These are phyloP conservation scores for Xylaria longipes DNA, from an alignment of 495 filamentous ascomycete species.

Conservation along the genomic window DNA sequence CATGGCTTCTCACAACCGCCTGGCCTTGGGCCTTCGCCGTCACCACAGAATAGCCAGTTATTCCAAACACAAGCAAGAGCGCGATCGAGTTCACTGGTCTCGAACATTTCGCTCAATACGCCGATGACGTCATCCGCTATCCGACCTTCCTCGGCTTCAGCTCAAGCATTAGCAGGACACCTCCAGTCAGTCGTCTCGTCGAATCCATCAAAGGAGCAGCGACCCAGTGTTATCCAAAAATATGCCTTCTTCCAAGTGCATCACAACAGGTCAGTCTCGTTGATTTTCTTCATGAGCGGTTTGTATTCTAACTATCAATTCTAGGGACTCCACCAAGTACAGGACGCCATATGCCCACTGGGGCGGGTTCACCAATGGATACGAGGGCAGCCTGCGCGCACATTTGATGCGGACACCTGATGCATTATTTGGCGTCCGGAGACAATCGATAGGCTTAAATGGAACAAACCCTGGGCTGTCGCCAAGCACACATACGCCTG, in stretches of 20 bases:
- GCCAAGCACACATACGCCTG: constrained; percentile 23
- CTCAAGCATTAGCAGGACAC: constrained; percentile 35
- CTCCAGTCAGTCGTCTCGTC: constrained; percentile 26
- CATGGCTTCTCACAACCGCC: constrained; percentile 40
- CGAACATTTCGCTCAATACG: constrained; percentile 41
- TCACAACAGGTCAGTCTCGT: constrained; percentile 48
- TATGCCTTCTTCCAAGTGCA: constrained; percentile 61
- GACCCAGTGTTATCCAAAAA: constrained; percentile 45
- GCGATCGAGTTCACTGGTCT: constrained; percentile 40
- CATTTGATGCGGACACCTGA: constrained; percentile 53
- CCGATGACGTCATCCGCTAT: constrained; percentile 43
- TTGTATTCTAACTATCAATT: constrained; percentile 28
- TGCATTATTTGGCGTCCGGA: constrained; percentile 42
- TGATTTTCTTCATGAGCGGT: too few relatives aligned
- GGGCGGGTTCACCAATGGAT: constrained; percentile 63
- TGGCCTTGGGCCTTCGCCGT: constrained; percentile 39
- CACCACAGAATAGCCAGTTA: constrained; percentile 39
- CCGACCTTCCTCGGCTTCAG: constrained; percentile 34
- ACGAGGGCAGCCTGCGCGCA: constrained; percentile 55
- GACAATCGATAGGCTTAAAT: constrained; percentile 30
- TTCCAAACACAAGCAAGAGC: constrained; percentile 42
- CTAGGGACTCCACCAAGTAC: constrained; percentile 54
- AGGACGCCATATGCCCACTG: constrained; percentile 58
- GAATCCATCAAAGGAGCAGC: constrained; percentile 24
- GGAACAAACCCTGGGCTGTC: constrained; percentile 17